These are phyloP conservation scores for Globisporangium abappressorium DNA, from an alignment of 352 stramenopile genomes.

Conservation along the genomic window DNA sequence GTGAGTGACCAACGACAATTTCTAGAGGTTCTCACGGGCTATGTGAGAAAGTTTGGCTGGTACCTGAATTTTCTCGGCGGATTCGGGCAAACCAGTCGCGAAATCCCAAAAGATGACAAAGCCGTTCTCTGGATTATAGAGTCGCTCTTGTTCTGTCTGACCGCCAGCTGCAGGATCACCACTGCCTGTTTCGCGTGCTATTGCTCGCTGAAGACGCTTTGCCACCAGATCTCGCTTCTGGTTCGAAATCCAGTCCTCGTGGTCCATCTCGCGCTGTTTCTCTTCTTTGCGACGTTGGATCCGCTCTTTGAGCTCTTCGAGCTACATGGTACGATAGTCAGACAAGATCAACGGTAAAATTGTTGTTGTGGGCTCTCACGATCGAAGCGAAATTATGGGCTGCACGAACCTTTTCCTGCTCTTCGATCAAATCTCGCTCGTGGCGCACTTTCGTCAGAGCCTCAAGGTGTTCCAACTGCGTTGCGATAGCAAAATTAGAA, in stretches of 20 bases:
- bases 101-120: slow-evolving; percentile 55
- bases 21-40: background rate
- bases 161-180: background rate
- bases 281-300: slow-evolving; percentile 40
- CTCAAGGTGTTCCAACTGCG: slow-evolving; percentile 37
- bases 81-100: slow-evolving; percentile 23
- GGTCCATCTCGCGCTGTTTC: slow-evolving; percentile 40
- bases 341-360: no score
- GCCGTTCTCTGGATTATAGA: slow-evolving; percentile 34
- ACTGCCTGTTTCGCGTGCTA: slow-evolving; percentile 22
- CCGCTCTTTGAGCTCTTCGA: slow-evolving; percentile 46
- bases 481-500: background rate
- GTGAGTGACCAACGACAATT: no score
- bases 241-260: slow-evolving; percentile 46
- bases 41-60: background rate
- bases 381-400: no score
- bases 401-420: slow-evolving; percentile 47
- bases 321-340: slow-evolving; percentile 16
- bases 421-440: slow-evolving; percentile 54
- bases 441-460: slow-evolving; percentile 44
- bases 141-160: slow-evolving; percentile 9
- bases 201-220: slow-evolving; percentile 36
- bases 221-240: slow-evolving; percentile 51
- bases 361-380: background rate
- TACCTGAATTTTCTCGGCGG: slow-evolving; percentile 34